Evolutionary conservation across 768 basidiomycete species (phyloP).

Genomic region (Phylloporus sp.): DNA sequence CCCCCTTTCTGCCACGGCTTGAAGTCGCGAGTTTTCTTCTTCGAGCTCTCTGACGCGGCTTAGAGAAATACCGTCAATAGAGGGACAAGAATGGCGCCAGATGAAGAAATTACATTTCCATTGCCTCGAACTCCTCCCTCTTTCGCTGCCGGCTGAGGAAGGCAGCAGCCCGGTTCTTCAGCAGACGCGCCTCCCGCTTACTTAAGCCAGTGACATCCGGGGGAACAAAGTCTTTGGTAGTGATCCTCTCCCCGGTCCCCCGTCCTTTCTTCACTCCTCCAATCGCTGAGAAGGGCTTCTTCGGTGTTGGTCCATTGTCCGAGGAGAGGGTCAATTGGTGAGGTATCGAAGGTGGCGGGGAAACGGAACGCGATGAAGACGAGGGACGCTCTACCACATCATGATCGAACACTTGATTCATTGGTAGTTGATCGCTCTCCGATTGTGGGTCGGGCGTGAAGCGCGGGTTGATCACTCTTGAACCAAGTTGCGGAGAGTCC

Average conservation of each 20-base stretch:
- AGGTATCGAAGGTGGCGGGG: constrained; percentile 28
- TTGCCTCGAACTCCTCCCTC: constrained; percentile 85
- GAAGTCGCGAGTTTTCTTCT: constrained; percentile 74
- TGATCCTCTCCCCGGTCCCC: constrained; percentile 43
- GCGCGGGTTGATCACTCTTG: constrained; percentile 48
- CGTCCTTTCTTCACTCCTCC: constrained; percentile 43
- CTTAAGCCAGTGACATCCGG: constrained; percentile 83
- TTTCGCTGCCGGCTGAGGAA: constrained; percentile 89
- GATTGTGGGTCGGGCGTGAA: constrained; percentile 40
- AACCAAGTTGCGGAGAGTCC: constrained; percentile 43
- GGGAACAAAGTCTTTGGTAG: constrained; percentile 79
- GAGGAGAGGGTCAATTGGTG: constrained; percentile 34
- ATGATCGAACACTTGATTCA: constrained; percentile 68
- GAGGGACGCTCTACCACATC: constrained; percentile 30
- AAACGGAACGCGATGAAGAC: constrained; percentile 28
- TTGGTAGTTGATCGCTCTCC: constrained; percentile 52
- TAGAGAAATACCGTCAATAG: constrained; percentile 20
- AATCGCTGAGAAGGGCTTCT: constrained; percentile 44
- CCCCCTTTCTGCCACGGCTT: constrained; percentile 49
- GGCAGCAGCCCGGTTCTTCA: constrained; percentile 89
- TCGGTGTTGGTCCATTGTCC: constrained; percentile 25
- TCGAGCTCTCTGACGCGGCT: constrained; percentile 83
- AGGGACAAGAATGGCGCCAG: constrained; percentile 3
- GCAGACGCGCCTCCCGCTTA: constrained; percentile 87
- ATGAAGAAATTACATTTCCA: constrained; percentile 71